Evolutionary conservation across 2,329 filamentous ascomycete genomes (phyloP), one percentile per base, ranked within the genome.

Genomic region (Mariannaea sp.): DNA sequence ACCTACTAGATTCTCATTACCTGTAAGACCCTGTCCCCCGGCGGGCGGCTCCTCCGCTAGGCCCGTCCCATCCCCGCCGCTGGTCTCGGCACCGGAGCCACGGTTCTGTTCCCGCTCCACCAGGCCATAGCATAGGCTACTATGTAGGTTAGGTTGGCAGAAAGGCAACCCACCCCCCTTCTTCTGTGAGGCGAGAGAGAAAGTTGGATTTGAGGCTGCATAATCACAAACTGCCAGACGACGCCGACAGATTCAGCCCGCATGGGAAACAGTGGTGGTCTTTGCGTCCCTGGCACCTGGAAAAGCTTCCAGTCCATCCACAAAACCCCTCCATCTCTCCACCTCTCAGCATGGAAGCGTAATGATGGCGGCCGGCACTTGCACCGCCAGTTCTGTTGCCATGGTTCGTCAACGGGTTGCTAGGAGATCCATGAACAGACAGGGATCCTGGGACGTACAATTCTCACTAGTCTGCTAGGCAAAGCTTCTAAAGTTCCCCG

Each of bases 31-130:
- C 48, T 29, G 42, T 17, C 27, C 45, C 44, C 53, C 45, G 43
- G 43, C 36, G 42, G n/a, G 43, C 39, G 44, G 48, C 47, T 49
- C 53, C 50, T 58, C 53, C 36, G 51, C 48, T 53, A 49, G 43
- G 43, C 51, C 56, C 56, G 51, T 54, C 55, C 52, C 56, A 55
- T 50, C 56, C 52, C 57, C 57, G 55, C 51, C 41, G 57, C 52
- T 56, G 57, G 49, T 50, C 46, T 65, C 59, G 61, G 61, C 61
- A 65, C 61, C 61, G 49, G 59, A 65, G 61, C 61, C 61, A 63
- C 59, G 61, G 61, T 65, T 64, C 61, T 60, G 58, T 61, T 58
- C 48, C 61, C 59, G 61, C 61, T 59, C 59, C 61, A 52, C 58
- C 43, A 46, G 39, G 17, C 14, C 46, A 60, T 61, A 59, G 61